Evolutionary conservation across 2,329 filamentous ascomycete species (phyloP).

Genomic region (Fusarium kyushuense): DNA sequence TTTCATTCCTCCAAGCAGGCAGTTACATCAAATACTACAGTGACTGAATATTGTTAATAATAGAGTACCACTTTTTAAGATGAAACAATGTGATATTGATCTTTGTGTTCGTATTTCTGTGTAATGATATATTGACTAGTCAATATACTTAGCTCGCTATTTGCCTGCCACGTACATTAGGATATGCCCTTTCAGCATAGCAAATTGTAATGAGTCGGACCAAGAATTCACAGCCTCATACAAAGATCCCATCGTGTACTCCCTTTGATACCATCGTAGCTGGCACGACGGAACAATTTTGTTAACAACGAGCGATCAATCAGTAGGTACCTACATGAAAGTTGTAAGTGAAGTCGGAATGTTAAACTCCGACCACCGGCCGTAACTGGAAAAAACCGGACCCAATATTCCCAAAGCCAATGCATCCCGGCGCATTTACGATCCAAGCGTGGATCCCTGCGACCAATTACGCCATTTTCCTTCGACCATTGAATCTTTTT

Average conservation of each 20-base stretch:
- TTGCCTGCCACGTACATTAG: too few species aligned
- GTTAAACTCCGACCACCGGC: slow-evolving; percentile 10
- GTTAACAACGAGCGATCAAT: not conserved
- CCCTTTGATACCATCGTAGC: too few species aligned
- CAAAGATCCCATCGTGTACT: too few species aligned
- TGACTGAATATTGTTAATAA: too few species aligned
- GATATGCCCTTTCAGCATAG: not conserved
- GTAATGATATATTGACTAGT: not conserved
- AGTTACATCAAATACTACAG: not conserved
- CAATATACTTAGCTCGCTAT: too few species aligned
- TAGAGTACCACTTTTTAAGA: not conserved
- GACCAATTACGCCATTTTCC: slow-evolving; percentile 41
- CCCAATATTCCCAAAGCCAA: slow-evolving; percentile 43
- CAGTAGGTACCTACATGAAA: too few species aligned
- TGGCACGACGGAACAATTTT: not conserved
- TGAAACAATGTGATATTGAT: not conserved
- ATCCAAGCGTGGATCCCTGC: slow-evolving; percentile 18
- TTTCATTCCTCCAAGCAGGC: not conserved
- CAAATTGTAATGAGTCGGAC: not conserved
- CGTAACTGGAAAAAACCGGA: slow-evolving; percentile 38
- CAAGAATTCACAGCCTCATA: too few species aligned
- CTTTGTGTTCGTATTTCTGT: not conserved
- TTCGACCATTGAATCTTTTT: slow-evolving; percentile 3
- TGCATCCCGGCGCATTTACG: slow-evolving; percentile 42
- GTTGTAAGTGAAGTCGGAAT: slow-evolving; percentile 15